Evolutionary conservation across 768 basidiomycete genomes (phyloP).

Genomic region (Mycena venus): DNA sequence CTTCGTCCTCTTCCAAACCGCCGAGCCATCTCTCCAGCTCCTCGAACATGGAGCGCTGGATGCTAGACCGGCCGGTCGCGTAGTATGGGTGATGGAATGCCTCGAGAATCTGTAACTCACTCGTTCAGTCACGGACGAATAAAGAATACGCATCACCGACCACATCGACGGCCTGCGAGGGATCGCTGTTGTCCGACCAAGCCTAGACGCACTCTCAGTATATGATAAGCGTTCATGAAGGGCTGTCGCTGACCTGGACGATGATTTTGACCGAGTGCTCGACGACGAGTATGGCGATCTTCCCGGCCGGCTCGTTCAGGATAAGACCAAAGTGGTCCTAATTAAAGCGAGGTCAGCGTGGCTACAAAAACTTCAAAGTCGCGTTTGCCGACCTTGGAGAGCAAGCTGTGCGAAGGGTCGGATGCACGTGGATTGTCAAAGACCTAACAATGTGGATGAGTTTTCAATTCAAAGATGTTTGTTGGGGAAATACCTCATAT

Average conservation of each 20-base stretch:
- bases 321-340: slow-evolving; percentile 83
- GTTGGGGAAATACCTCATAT: slow-evolving; percentile 60
- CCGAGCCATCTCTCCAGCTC: slow-evolving; percentile 68
- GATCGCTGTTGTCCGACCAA: slow-evolving; percentile 62
- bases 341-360: slow-evolving; percentile 8
- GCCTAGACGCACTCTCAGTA: slow-evolving; percentile 44
- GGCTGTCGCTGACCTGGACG: slow-evolving; percentile 54
- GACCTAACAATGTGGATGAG: slow-evolving; percentile 52
- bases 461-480: not conserved
- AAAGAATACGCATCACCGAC: slow-evolving; percentile 42
- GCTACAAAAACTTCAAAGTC: not conserved
- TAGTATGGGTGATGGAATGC: slow-evolving; percentile 83
- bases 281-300: slow-evolving; percentile 78
- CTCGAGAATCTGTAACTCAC: slow-evolving; percentile 60
- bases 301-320: slow-evolving; percentile 82
- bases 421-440: slow-evolving; percentile 77
- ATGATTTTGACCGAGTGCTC: slow-evolving; percentile 71
- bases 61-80: slow-evolving; percentile 62
- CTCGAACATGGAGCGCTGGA: slow-evolving; percentile 74
- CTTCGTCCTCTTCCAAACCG: slow-evolving; percentile 58
- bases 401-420: slow-evolving; percentile 80
- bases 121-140: not conserved
- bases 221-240: not conserved
- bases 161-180: slow-evolving; percentile 59
- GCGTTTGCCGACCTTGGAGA: slow-evolving; percentile 67